Evolutionary conservation across 495 filamentous ascomycete species (phyloP).

Genomic region (Aspergillus affinis): DNA sequence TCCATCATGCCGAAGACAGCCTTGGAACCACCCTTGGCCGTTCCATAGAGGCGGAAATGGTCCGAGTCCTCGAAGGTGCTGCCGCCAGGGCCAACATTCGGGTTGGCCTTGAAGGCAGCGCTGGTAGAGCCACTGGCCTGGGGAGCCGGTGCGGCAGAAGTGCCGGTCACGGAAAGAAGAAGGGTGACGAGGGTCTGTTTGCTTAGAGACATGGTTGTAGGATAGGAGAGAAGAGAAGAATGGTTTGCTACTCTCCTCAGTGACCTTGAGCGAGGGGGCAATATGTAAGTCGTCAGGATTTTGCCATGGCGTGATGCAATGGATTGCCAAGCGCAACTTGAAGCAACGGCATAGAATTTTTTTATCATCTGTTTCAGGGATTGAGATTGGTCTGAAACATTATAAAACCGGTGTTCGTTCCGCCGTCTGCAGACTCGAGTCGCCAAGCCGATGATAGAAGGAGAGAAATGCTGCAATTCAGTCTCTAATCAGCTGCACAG

Average conservation of each 20-base stretch:
- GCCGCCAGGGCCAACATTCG: constrained; percentile 10
- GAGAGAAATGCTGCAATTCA: not conserved
- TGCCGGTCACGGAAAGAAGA: not conserved
- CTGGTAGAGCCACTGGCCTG: not conserved
- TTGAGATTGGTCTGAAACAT: constrained; percentile 5
- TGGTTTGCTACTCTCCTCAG: not conserved
- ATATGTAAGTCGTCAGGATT: not conserved
- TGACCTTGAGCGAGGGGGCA: not conserved
- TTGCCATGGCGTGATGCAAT: not conserved
- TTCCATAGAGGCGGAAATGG: constrained; percentile 14
- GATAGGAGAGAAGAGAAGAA: not conserved
- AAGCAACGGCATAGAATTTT: not conserved
- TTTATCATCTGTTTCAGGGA: not conserved
- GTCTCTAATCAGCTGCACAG: not conserved
- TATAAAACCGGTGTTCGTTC: constrained; percentile 1
- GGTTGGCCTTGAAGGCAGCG: constrained; percentile 10
- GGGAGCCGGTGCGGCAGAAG: constrained; percentile 1
- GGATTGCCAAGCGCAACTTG: constrained; percentile 2
- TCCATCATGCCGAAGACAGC: constrained; percentile 14
- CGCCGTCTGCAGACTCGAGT: not conserved
- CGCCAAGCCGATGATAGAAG: not conserved
- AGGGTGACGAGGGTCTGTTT: not conserved
- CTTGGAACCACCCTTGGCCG: not conserved
- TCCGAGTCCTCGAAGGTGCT: constrained; percentile 15
- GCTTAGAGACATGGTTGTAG: not conserved